A percentile compares a stretch with the other conserved stretches of the same genome.
These are phyloP conservation scores for Dichotomocladium elegans DNA, from an alignment of 371 early-diverging fungal species.

Conservation along the genomic window DNA sequence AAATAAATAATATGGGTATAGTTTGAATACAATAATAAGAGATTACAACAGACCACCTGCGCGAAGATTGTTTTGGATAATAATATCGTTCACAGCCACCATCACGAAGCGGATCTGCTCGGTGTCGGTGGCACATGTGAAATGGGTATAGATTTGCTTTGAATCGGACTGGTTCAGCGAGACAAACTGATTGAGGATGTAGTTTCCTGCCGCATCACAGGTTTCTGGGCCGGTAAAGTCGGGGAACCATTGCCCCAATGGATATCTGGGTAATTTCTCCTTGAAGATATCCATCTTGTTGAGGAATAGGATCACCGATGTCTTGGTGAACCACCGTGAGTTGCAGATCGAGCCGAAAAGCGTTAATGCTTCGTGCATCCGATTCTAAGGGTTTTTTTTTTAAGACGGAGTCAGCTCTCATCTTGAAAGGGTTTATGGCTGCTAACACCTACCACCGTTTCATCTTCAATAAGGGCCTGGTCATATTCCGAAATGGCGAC, in stretches of 20 bases:
- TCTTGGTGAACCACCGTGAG: constrained; percentile 91
- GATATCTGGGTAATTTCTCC: constrained; percentile 79
- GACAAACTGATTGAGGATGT: constrained; percentile 65
- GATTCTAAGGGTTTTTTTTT: constrained; percentile 61
- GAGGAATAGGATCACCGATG: constrained; percentile 92
- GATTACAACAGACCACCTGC: constrained; percentile 56
- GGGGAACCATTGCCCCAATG: constrained; percentile 69
- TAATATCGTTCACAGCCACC: constrained; percentile 68
- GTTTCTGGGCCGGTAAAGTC: constrained; percentile 59
- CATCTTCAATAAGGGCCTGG: constrained; percentile 93
- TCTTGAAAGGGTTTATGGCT: not conserved
- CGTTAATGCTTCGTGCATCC: constrained; percentile 95
- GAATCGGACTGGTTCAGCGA: constrained; percentile 72
- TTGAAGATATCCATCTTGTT: constrained; percentile 97
- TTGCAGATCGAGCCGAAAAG: constrained; percentile 97
- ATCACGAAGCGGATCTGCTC: constrained; percentile 67
- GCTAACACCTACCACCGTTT: constrained; percentile 65
- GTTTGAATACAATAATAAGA: not conserved
- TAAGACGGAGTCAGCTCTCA: not conserved
- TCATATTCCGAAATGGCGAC: constrained; percentile 97
- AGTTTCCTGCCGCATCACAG: constrained; percentile 31
- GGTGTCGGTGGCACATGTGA: constrained; percentile 95
- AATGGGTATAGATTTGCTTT: constrained; percentile 82
- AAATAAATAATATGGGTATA: not conserved
- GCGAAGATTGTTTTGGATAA: constrained; percentile 54